A percentile compares a stretch with the other conserved stretches of the same genome.
phyloP scores from a whole-genome alignment of 176 grass and related monocot species.

The Carex pumila region DNA sequence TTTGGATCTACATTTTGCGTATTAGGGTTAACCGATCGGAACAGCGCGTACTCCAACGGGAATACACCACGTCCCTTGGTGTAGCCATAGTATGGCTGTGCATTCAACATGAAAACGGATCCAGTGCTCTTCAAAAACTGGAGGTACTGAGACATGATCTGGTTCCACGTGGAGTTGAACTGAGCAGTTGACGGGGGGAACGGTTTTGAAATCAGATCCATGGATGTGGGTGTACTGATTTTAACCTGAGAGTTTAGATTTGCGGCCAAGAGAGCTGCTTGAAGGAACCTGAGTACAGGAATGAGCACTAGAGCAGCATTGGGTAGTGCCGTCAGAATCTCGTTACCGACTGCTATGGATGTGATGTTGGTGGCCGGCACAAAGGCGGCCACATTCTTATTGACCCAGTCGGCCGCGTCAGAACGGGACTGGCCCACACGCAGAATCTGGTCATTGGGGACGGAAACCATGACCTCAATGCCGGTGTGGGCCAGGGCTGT shows the following conservation, averaged over 20 bases:
- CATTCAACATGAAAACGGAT: constrained; percentile 93
- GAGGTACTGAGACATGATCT: constrained; percentile 65
- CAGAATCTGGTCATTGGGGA: constrained; percentile 86
- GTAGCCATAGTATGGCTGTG: constrained; percentile 87
- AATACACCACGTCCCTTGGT: constrained; percentile 77
- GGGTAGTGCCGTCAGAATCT: constrained; percentile 60
- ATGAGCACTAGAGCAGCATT: constrained; percentile 87
- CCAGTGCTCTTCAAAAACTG: constrained; percentile 71
- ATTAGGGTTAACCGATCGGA: constrained; percentile 60
- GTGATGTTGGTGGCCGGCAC: constrained; percentile 84
- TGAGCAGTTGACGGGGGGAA: constrained; percentile 86
- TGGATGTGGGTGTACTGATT: constrained; percentile 69
- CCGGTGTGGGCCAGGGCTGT: constrained; percentile 74
- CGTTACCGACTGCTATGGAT: constrained; percentile 83
- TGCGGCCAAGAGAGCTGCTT: constrained; percentile 78
- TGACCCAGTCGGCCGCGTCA: constrained; percentile 75
- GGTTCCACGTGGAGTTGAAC: constrained; percentile 92
- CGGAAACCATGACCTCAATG: constrained; percentile 76
- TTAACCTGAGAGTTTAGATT: constrained; percentile 88
- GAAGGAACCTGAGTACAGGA: constrained; percentile 83
- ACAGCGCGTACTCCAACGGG: constrained; percentile 83
- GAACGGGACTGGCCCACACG: constrained; percentile 73
- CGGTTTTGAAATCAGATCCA: constrained; percentile 64
- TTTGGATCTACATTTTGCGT: constrained; percentile 82
- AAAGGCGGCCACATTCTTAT: constrained; percentile 82